A percentile compares a stretch with the other conserved stretches of the same genome.
phyloP scores from a whole-genome alignment of 768 basidiomycete species.

The Naganishia randhawae region DNA sequence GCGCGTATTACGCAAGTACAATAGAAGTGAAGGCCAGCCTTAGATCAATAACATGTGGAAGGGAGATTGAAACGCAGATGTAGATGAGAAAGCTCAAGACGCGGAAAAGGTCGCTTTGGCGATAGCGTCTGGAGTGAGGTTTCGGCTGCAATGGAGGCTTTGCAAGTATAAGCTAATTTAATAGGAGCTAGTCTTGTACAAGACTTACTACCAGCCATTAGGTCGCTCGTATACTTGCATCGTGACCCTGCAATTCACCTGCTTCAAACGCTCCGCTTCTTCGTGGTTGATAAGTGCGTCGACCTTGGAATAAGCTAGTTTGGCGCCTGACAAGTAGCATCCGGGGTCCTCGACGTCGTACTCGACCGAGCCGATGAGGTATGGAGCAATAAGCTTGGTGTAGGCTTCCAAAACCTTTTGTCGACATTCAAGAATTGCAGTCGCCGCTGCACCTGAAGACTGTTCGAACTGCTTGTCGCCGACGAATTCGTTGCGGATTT shows the following conservation, averaged over 20 bases:
- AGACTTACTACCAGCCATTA: constrained; percentile 12
- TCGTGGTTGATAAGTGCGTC: neutral
- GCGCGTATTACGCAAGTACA: too few species aligned
- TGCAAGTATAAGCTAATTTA: neutral
- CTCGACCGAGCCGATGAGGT: neutral
- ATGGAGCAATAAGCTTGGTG: neutral
- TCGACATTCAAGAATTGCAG: neutral
- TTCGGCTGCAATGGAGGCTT: neutral
- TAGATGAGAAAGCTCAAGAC: too few species aligned
- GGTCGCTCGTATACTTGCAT: neutral
- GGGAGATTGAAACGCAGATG: too few species aligned
- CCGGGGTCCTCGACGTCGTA: neutral
- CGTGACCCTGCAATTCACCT: neutral
- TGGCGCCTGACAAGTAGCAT: neutral
- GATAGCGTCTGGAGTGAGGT: too few species aligned
- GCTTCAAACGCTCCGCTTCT: constrained; percentile 6
- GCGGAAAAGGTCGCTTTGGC: too few species aligned
- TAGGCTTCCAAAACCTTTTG: neutral
- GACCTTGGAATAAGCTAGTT: constrained; percentile 5
- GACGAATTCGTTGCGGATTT: constrained; percentile 9
- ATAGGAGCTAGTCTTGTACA: neutral
- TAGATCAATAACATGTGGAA: too few species aligned
- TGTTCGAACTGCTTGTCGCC: neutral
- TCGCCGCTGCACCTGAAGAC: neutral
- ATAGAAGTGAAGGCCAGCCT: too few species aligned